Percentiles rank a stretch among this genome's conserved stretches.
Conservation (phyloP, 2,329 filamentous ascomycete genomes). For the Diaporthe sp. region DNA sequence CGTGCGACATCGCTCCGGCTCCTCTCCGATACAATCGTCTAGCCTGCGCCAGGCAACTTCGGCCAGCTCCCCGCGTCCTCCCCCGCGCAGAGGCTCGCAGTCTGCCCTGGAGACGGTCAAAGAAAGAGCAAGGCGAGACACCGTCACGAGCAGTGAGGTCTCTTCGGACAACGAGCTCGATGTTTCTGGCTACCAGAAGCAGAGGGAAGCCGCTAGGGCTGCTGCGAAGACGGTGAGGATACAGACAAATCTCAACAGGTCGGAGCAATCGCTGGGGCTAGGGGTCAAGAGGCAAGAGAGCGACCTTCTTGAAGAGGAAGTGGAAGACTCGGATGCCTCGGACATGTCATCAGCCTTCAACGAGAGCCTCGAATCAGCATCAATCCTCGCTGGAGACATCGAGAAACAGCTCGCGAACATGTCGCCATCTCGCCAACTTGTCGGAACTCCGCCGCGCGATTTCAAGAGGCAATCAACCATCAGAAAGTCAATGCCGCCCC, state of each 20-base stretch:
- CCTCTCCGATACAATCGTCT: slow-evolving; percentile 82
- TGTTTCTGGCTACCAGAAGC: slow-evolving; percentile 71
- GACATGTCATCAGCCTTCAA: slow-evolving; percentile 74
- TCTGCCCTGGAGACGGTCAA: slow-evolving; percentile 77
- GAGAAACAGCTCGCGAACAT: slow-evolving; percentile 58
- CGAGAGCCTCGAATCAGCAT: slow-evolving; percentile 76
- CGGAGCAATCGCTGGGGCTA: slow-evolving; percentile 54
- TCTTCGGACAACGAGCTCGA: slow-evolving; percentile 86
- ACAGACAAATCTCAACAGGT: slow-evolving; percentile 61
- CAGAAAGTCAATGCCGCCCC: slow-evolving; percentile 67
- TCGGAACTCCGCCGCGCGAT: slow-evolving; percentile 72
- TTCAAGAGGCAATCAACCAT: slow-evolving; percentile 72
- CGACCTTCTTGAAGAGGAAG: slow-evolving; percentile 64
- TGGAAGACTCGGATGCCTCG: slow-evolving; percentile 70
- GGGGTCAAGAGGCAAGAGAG: slow-evolving; percentile 56
- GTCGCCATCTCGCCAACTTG: slow-evolving; percentile 66
- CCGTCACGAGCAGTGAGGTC: slow-evolving; percentile 84
- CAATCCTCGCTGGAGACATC: slow-evolving; percentile 74
- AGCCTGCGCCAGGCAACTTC: slow-evolving; percentile 66
- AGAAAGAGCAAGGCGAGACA: slow-evolving; percentile 77
- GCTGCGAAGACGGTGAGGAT: slow-evolving; percentile 64
- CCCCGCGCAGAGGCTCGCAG: slow-evolving; percentile 73
- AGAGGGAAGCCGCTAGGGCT: slow-evolving; percentile 69
- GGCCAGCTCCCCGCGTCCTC: slow-evolving; percentile 58
- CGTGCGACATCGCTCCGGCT: slow-evolving; percentile 84